A percentile compares a stretch with the other conserved stretches of the same genome.
These are phyloP conservation scores for Cladosporium austrohemisphaericum DNA, from an alignment of 2,329 filamentous ascomycete genomes.

Conservation along the genomic window DNA sequence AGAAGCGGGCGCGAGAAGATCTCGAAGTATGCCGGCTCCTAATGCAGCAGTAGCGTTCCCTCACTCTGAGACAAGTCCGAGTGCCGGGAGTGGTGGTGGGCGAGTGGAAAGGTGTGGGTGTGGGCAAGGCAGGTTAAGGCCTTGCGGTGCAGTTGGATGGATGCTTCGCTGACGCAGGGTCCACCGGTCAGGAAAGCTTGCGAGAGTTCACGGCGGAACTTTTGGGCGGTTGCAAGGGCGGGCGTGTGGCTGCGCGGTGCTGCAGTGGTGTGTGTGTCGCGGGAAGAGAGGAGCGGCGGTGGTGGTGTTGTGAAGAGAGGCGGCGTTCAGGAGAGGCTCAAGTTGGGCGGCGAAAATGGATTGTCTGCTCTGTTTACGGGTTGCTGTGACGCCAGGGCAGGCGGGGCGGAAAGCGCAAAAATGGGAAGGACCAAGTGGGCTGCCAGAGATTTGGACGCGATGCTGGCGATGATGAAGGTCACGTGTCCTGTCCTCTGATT, in stretches of 20 bases:
- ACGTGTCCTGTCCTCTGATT: background rate
- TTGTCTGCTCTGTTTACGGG: constrained; percentile 3
- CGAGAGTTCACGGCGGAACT: background rate
- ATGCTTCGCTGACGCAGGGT: constrained; percentile 13
- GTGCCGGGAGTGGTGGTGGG: constrained; percentile 1
- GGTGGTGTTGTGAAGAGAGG: background rate
- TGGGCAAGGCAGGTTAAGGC: background rate
- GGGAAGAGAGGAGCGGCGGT: background rate
- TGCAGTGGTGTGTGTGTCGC: background rate
- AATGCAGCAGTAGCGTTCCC: background rate
- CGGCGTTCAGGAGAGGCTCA: background rate
- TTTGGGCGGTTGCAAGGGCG: too few species aligned
- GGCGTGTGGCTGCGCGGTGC: too few species aligned
- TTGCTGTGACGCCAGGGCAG: constrained; percentile 6
- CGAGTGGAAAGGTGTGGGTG: background rate
- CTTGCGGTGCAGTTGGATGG: constrained; percentile 1
- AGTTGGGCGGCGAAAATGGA: background rate
- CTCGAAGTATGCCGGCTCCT: background rate
- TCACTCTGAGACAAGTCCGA: constrained; percentile 4
- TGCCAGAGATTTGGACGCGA: constrained; percentile 2
- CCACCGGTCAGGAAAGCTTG: constrained; percentile 1
- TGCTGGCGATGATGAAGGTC: background rate
- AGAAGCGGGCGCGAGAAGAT: background rate
- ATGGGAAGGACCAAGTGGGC: constrained; percentile 6
- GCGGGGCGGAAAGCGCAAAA: constrained; percentile 2